Evolutionary conservation across 139 green algal species (phyloP).

Genomic region (Tetradesmus lagerheimii): DNA sequence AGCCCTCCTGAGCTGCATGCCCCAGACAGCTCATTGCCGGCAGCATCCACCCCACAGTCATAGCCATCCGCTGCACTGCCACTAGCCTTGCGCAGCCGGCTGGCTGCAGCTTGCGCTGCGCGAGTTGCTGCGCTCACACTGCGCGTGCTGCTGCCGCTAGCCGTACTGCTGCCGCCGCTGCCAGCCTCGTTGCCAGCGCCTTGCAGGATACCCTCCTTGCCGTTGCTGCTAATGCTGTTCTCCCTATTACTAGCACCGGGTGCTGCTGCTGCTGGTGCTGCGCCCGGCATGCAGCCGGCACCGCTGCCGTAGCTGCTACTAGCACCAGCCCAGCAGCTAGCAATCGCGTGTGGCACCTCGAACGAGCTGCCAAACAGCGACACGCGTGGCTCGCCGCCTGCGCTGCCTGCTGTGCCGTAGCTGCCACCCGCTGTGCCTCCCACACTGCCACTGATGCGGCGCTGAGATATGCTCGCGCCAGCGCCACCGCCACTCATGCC

Average conservation of each 20-base stretch:
- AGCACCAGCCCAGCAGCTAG: constrained; percentile 22
- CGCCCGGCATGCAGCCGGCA: neutral
- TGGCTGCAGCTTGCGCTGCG: constrained; percentile 22
- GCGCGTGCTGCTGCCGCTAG: constrained; percentile 33
- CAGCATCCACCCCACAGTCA: neutral
- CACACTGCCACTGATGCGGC: neutral
- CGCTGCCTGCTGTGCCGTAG: neutral
- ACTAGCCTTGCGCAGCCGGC: neutral
- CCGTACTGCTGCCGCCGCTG: constrained; percentile 28
- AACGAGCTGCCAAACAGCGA: constrained; percentile 43
- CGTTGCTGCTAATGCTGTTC: neutral
- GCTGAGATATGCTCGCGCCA: neutral
- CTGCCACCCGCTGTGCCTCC: neutral
- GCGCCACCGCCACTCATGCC: neutral
- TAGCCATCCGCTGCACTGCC: neutral
- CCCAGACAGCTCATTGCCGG: neutral
- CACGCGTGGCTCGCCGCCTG: neutral
- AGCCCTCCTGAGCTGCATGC: neutral
- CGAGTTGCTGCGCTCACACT: constrained; percentile 9
- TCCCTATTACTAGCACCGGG: neutral
- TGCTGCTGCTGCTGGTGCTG: neutral
- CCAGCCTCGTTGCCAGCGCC: neutral
- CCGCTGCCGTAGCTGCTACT: constrained; percentile 24
- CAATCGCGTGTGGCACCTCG: constrained; percentile 37
- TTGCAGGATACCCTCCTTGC: neutral